Evolutionary conservation across 805 yeast genomes (phyloP), one percentile per base, ranked within the genome.

Genomic region (Wickerhamomyces strasburgensis): DNA sequence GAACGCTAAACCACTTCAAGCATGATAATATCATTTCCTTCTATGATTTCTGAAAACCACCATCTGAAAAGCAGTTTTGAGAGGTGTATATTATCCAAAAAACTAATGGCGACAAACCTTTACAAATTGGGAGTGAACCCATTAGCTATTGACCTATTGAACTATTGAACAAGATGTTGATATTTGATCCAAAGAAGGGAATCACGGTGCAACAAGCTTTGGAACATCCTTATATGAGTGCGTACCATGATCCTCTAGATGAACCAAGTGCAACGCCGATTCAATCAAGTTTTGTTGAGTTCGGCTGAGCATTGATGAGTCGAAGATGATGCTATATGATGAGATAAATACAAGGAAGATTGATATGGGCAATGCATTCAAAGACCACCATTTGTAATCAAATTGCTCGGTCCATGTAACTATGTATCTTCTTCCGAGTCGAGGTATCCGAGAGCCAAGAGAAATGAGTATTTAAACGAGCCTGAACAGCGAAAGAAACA

Each of bases 161-260:
- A 80, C 40, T 43, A 3, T 54, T 83, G 38, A 70, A 80, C 58
- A 80, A 73, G 46, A 68, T 90, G 68, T 70, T 90, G 31, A 74
- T 84, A 1, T 90, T 90, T 59, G 86, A 88, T 52, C 97, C 97
- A 2, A 62, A 70, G 10, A 78, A 82, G 52, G 70, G 98, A 54
- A 81, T 89, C 43, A 76, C 89, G 2, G 98, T 88, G 4, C 81
- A 72, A 36, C 82, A 84, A 42, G 96, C 97, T 0, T 70, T 90
- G 33, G 64, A 72, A 47, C 98, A 90, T 57, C 96, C 96, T 3
- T 90, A 90, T 60, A 67, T 90, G 37, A 64, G 71, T 34, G 73
- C 84, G n/a, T 90, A 90, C 62, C 98, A 90, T 60, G 98, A 90
- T 54, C 95, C 96, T 3, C 77, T 75, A 37, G 98, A 90, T 58